phyloP scores from a whole-genome alignment of 352 stramenopile genomes.

The Globisporangium irregulare region DNA sequence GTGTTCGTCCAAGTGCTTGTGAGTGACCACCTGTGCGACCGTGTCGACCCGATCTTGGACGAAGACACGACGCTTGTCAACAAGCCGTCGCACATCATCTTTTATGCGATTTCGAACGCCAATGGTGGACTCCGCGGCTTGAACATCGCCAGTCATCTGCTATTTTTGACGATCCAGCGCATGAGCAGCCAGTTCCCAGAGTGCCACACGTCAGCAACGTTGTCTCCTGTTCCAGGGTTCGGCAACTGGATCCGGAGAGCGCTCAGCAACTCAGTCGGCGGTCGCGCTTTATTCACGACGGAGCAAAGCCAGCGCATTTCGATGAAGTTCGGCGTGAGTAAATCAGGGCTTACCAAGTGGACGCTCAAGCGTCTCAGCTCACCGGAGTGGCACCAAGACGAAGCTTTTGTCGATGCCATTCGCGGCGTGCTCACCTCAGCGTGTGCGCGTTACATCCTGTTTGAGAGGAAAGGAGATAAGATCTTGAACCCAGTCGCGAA shows the following conservation, averaged over 20 bases:
- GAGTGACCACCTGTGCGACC: slow-evolving; percentile 62
- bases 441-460: slow-evolving; percentile 77
- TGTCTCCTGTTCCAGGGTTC: slow-evolving; percentile 81
- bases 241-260: slow-evolving; percentile 56
- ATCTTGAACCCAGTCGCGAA: slow-evolving; percentile 83
- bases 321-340: slow-evolving; percentile 60
- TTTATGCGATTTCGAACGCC: slow-evolving; percentile 83
- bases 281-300: slow-evolving; percentile 44
- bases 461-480: slow-evolving; percentile 71
- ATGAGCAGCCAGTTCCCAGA: slow-evolving; percentile 64
- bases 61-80: slow-evolving; percentile 36
- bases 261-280: slow-evolving; percentile 25
- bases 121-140: slow-evolving; percentile 75
- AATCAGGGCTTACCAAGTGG: slow-evolving; percentile 62
- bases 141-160: slow-evolving; percentile 78
- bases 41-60: slow-evolving; percentile 63
- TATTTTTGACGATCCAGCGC: slow-evolving; percentile 82
- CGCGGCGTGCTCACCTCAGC: slow-evolving; percentile 50
- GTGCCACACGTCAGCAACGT: slow-evolving; percentile 62
- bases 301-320: slow-evolving; percentile 48
- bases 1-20: slow-evolving; percentile 79
- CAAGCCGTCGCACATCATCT: slow-evolving; percentile 76
- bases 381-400: slow-evolving; percentile 47
- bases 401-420: slow-evolving; percentile 43
- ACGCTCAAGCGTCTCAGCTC: slow-evolving; percentile 53